phyloP scores from a whole-genome alignment of 352 stramenopile species.

The Globisporangium irregulare region DNA sequence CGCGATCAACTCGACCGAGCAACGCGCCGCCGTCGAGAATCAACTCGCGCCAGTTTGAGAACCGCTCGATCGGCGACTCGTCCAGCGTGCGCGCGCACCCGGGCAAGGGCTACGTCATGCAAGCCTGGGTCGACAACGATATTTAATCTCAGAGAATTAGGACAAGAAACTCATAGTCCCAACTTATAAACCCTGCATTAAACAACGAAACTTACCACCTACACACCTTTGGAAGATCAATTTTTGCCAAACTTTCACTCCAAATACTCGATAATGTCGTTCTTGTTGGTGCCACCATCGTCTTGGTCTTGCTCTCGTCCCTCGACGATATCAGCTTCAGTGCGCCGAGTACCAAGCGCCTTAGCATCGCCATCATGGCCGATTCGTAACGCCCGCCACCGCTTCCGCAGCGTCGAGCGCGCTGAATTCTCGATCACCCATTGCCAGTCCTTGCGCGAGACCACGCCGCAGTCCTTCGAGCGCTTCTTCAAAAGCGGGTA shows the following conservation, averaged over 20 bases:
- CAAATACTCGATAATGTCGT: not conserved
- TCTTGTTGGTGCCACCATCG: not conserved
- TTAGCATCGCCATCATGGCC: not conserved
- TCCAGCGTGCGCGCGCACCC: slow-evolving; percentile 17
- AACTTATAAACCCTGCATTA: not conserved
- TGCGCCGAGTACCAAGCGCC: not conserved
- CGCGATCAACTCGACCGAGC: slow-evolving; percentile 1
- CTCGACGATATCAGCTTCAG: not conserved
- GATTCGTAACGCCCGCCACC: slow-evolving; percentile 41
- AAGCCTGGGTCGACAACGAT: slow-evolving; percentile 66
- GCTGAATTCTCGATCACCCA: slow-evolving; percentile 66
- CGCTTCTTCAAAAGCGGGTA: slow-evolving; percentile 46
- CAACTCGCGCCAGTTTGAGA: slow-evolving; percentile 19
- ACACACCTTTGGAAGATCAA: no score
- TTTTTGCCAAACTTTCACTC: not conserved
- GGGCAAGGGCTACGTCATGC: slow-evolving; percentile 58
- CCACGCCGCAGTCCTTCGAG: slow-evolving; percentile 48
- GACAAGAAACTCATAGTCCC: not conserved
- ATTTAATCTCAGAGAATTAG: slow-evolving; percentile 15
- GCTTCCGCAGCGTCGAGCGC: slow-evolving; percentile 40
- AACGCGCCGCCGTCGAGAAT: not conserved
- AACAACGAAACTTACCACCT: not conserved
- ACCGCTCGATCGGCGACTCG: slow-evolving; percentile 11
- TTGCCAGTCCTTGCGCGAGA: slow-evolving; percentile 51
- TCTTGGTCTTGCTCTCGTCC: not conserved